A percentile compares a stretch with the other conserved stretches of the same genome.
phyloP scores from a whole-genome alignment of 2,329 filamentous ascomycete genomes.

The Capronia epimyces region DNA sequence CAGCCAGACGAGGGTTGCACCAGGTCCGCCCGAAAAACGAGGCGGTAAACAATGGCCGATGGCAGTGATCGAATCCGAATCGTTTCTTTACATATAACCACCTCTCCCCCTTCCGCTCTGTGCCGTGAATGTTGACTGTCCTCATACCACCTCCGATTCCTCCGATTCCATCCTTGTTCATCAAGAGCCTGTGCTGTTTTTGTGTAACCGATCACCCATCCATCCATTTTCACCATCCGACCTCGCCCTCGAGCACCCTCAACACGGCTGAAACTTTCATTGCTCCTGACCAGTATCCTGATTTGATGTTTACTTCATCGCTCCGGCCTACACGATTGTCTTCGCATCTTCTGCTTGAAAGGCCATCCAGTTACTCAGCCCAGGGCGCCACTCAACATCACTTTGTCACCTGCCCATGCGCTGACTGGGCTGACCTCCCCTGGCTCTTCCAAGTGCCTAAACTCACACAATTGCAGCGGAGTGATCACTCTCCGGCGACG shows the following conservation, averaged over 20 bases:
- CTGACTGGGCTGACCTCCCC: background rate
- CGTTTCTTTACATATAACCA: background rate
- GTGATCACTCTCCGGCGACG: background rate
- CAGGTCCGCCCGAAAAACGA: background rate
- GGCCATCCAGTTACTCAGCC: no score
- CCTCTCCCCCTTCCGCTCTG: background rate
- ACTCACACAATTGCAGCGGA: no score
- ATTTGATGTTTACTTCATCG: no score
- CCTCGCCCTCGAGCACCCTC: background rate
- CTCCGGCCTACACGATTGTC: no score
- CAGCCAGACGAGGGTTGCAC: background rate
- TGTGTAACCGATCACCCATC: background rate
- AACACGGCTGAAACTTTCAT: background rate
- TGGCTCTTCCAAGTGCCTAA: no score
- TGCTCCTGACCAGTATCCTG: no score
- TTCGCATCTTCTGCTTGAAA: no score
- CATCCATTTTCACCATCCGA: no score
- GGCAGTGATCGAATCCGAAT: background rate
- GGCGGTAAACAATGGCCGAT: background rate
- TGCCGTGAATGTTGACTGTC: background rate
- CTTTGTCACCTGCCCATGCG: background rate
- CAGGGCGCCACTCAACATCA: no score
- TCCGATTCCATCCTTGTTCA: background rate
- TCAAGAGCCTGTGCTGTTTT: background rate
- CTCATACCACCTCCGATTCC: background rate